A percentile compares a stretch with the other conserved stretches of the same genome.
Evolutionary conservation across 1,284 basidiomycete genomes (phyloP).

Genomic region (Gomphus bonarii): DNA sequence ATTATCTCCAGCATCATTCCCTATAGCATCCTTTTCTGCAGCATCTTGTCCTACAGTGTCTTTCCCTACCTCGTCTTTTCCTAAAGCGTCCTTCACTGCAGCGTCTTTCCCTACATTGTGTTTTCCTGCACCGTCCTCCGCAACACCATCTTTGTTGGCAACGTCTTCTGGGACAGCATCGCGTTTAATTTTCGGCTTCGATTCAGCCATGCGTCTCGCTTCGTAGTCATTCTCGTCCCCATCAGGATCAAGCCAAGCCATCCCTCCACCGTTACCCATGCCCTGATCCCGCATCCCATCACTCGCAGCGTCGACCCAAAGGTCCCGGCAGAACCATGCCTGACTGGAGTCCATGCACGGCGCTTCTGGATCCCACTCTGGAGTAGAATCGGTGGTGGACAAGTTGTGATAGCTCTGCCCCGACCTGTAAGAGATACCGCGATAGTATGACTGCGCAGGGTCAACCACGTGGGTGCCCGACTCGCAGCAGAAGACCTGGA

Average conservation of each 20-base stretch:
- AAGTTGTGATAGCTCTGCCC: constrained; percentile 73
- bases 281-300: constrained; percentile 49
- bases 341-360: constrained; percentile 88
- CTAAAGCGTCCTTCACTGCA: too few species aligned
- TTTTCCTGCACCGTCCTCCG: too few species aligned
- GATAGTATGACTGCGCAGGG: constrained; percentile 87
- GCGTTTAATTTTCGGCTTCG: constrained; percentile 10
- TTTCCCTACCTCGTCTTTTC: too few species aligned
- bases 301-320: constrained; percentile 78
- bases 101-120: too few species aligned
- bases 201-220: constrained; percentile 13
- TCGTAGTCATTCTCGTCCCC: constrained; percentile 15
- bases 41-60: too few species aligned
- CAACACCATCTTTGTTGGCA: too few species aligned
- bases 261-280: constrained; percentile 13
- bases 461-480: constrained; percentile 92
- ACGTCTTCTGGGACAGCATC: constrained; percentile 16
- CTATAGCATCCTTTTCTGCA: too few species aligned
- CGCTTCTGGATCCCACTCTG: constrained; percentile 61
- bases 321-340: constrained; percentile 91
- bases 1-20: too few species aligned
- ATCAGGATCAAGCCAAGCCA: constrained; percentile 13
- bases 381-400: constrained; percentile 45
- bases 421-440: constrained; percentile 73
- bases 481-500: constrained; percentile 96